phyloP scores from a whole-genome alignment of 1,139 yeast species.

The Scheffersomyces illinoinensis region DNA sequence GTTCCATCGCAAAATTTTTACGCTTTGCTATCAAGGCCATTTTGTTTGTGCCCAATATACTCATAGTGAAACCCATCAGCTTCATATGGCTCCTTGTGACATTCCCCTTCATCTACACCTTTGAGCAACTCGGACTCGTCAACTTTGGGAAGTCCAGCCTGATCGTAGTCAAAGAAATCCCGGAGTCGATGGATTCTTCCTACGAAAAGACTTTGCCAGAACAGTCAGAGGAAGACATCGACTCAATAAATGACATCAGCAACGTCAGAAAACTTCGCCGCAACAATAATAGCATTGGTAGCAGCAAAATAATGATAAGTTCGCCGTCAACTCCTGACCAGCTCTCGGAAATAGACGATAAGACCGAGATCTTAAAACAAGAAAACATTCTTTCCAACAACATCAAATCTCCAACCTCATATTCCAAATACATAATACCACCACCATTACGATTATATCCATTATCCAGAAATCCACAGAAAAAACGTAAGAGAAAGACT shows the following conservation, averaged over 20 bases:
- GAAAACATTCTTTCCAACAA: constrained; percentile 43
- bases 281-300: not conserved
- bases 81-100: constrained; percentile 45
- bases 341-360: constrained; percentile 27
- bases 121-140: constrained; percentile 18
- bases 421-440: constrained; percentile 49
- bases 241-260: not conserved
- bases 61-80: constrained; percentile 46
- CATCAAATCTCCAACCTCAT: constrained; percentile 58
- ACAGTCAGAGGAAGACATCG: not conserved
- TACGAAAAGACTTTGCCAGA: constrained; percentile 5
- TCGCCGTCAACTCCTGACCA: not conserved
- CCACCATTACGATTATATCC: constrained; percentile 51
- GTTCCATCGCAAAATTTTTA: not conserved
- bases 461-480: constrained; percentile 42
- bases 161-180: not conserved
- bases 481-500: constrained; percentile 53
- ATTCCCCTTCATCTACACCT: constrained; percentile 48
- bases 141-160: not conserved
- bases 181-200: constrained; percentile 1
- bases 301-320: constrained; percentile 1
- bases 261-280: not conserved
- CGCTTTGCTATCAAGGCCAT: constrained; percentile 15
- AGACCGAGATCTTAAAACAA: constrained; percentile 44
- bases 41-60: constrained; percentile 41